Conservation (phyloP, 106 monocot species). For the Amphibolis antarctica region DNA sequence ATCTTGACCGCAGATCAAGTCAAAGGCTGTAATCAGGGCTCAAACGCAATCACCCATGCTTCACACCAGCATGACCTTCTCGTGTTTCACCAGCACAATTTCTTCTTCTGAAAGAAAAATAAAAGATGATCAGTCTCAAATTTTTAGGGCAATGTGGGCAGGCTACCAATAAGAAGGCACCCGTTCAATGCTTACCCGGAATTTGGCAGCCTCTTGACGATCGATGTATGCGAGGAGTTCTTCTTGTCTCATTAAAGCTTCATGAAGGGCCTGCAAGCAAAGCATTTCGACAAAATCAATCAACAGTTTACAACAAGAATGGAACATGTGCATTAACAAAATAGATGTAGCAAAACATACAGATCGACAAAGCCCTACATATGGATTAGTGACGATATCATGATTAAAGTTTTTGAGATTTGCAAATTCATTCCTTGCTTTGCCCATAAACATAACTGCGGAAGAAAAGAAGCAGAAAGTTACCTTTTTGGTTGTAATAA, state of each 20-base stretch:
- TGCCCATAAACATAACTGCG: neutral
- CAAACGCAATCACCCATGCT: too few species aligned
- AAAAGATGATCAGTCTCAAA: too few species aligned
- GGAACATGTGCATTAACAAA: neutral
- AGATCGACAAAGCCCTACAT: neutral
- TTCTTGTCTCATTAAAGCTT: slow-evolving; percentile 39
- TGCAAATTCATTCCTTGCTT: neutral
- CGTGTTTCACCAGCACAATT: too few species aligned
- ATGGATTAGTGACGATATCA: neutral
- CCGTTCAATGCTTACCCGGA: slow-evolving; percentile 20
- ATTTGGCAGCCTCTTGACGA: slow-evolving; percentile 27
- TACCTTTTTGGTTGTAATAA: slow-evolving; percentile 87
- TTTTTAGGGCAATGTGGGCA: too few species aligned
- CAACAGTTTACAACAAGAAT: neutral
- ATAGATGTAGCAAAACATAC: neutral
- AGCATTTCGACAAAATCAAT: neutral
- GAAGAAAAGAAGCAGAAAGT: neutral
- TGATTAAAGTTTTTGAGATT: too few species aligned
- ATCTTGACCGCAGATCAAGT: too few species aligned
- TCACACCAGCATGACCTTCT: too few species aligned
- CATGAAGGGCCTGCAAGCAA: slow-evolving; percentile 26
- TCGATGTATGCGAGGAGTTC: slow-evolving; percentile 37
- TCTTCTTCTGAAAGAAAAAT: too few species aligned
- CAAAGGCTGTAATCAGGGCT: too few species aligned
- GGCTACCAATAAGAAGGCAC: too few species aligned